These are phyloP conservation scores for Phytophthora nicotianae DNA, from an alignment of 352 stramenopile species.

Conservation along the genomic window DNA sequence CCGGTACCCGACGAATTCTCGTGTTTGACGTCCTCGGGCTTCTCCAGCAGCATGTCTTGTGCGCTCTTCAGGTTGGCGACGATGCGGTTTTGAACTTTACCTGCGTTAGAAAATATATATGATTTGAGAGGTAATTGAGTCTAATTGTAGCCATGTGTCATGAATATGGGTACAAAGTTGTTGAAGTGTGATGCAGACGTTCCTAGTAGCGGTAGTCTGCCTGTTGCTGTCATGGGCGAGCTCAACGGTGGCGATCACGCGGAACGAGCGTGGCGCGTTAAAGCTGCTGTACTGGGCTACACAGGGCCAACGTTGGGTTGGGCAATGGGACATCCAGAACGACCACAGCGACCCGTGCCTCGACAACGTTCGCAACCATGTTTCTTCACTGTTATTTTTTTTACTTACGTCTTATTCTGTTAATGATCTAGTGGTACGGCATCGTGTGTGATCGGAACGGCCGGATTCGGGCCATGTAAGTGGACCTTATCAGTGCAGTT, in stretches of 20 bases:
- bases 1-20: slow-evolving; percentile 71
- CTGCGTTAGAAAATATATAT: too few species aligned
- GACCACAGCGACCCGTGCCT: slow-evolving; percentile 67
- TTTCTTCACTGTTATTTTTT: background rate
- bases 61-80: background rate
- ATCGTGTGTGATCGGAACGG: slow-evolving; percentile 58
- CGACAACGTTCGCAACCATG: slow-evolving; percentile 35
- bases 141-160: slow-evolving; percentile 25
- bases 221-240: slow-evolving; percentile 16
- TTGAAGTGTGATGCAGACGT: slow-evolving; percentile 3
- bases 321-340: slow-evolving; percentile 71
- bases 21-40: slow-evolving; percentile 78
- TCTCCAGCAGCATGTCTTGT: slow-evolving; percentile 79
- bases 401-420: background rate
- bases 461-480: slow-evolving; percentile 64
- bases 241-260: slow-evolving; percentile 13
- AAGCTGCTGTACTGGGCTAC: slow-evolving; percentile 74
- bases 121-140: background rate
- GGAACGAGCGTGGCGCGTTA: slow-evolving; percentile 63
- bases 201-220: background rate
- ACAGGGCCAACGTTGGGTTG: slow-evolving; percentile 50
- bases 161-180: slow-evolving; percentile 3
- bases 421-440: slow-evolving; percentile 56
- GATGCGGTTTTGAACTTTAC: background rate
- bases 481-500: background rate